Base-by-base conservation (phyloP, 2,329 filamentous ascomycete species). In the Nemania sp. region DNA sequence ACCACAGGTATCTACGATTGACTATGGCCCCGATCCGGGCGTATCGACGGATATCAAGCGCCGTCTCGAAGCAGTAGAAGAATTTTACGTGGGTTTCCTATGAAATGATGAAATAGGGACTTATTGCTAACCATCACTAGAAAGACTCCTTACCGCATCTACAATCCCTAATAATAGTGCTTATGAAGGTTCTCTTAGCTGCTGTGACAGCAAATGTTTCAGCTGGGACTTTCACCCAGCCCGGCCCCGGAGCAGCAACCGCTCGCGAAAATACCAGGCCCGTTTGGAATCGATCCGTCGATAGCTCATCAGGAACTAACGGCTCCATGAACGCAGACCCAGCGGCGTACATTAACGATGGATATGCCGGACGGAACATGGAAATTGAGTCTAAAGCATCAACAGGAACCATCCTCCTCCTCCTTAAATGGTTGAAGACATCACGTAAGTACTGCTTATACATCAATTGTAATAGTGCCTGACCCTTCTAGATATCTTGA, bases 341-440 rank as follows among this genome's bases (percentile, higher is more conserved):
- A 32, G 78, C 80, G n/a, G 85, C 88, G 53, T 79, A 83, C 0
- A 82, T 89, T 3, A 94, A 97, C 67, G 94, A 98, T 74, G 81
- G 97, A 18, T 94, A 98, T 78, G 87, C 92, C 62, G 54, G 57
- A 7, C 88, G 97, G 57, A 90, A 89, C 18, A 89, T 95, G 64
- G 96, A 99, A 79, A 94, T 99, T 59, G 92, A 92, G 13, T 89
- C 91, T 27, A 98, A 98, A 80, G 95, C 95, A 0, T 91, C 97
- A 24, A 96, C 94, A n/a, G 94, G 92, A 0, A 92, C 94, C 63
- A 82, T 99, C 29, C 83, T 99, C 29, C 83, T 97, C n/a, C 81
- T 98, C 52, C 79, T 98, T 68, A 99, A 98, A 80, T 99, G 96
- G 96, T 91, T 98, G 75, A 97, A 97, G 79, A 84, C 97, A 62